Conservation (phyloP, 768 basidiomycete species). For the Podaxis mareebaensis region DNA sequence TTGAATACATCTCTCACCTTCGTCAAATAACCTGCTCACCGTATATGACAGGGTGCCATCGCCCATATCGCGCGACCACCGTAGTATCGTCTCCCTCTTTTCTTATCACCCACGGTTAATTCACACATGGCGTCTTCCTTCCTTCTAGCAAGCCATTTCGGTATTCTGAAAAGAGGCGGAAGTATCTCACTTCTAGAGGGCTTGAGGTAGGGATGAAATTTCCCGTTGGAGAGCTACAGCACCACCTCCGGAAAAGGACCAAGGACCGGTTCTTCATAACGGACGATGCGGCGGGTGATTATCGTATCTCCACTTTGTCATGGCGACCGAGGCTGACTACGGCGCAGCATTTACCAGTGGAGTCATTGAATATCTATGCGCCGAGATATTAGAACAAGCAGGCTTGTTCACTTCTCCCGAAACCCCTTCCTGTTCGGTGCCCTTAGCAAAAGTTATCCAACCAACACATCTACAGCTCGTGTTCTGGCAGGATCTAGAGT, state of each 20-base stretch:
- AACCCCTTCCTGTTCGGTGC: neutral
- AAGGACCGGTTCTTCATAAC: conserved; percentile 2
- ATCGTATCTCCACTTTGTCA: neutral
- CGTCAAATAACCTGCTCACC: neutral
- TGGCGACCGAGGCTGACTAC: neutral
- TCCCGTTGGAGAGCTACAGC: neutral
- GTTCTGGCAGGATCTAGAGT: conserved; percentile 10
- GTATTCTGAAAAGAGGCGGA: neutral
- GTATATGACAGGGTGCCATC: neutral
- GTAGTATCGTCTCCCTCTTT: conserved; percentile 1
- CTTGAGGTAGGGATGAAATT: conserved; percentile 7
- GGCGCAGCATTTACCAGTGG: conserved; percentile 75
- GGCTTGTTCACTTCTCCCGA: conserved; percentile 34
- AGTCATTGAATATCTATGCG: conserved; percentile 84
- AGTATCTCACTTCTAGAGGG: conserved; percentile 1
- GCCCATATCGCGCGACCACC: neutral
- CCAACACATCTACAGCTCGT: conserved; percentile 3
- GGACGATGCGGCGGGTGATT: conserved; percentile 64
- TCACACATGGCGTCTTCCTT: neutral
- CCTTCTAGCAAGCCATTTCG: neutral
- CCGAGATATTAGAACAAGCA: conserved; percentile 85
- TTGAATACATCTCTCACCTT: neutral
- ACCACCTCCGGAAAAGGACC: neutral
- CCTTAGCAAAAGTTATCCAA: conserved; percentile 3
- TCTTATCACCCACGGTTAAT: neutral